Conservation (phyloP, 331 rosid genomes). For the Malus hybrid region DNA sequence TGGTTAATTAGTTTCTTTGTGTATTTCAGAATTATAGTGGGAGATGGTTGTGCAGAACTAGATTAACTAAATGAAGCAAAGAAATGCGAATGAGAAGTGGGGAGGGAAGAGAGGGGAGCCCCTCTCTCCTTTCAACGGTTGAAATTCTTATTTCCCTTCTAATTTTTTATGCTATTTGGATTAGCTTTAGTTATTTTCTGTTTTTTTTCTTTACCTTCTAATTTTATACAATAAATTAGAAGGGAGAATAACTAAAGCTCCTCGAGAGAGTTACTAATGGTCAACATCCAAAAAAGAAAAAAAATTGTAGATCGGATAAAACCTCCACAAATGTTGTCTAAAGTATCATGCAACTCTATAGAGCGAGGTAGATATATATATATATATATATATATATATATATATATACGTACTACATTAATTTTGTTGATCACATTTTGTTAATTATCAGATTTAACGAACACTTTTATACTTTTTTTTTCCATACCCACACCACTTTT, state of each 20-base stretch:
- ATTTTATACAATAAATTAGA: not conserved
- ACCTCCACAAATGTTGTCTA: no score
- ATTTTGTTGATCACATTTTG: no score
- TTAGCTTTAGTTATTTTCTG: not conserved
- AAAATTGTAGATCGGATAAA: not conserved
- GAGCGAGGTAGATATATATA: no score
- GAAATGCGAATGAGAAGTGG: slow-evolving; percentile 19
- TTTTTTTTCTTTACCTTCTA: not conserved
- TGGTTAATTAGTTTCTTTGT: not conserved
- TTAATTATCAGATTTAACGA: no score
- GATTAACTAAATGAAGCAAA: slow-evolving; percentile 15
- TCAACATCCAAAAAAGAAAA: not conserved
- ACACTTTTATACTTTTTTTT: no score
- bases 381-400: no score
- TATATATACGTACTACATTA: no score
- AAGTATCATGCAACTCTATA: no score
- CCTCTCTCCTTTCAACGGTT: not conserved
- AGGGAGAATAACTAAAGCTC: no score
- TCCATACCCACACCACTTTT: no score
- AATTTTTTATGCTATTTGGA: not conserved
- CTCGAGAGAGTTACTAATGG: not conserved
- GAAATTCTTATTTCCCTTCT: not conserved
- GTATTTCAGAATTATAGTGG: not conserved
- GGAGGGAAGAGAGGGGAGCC: slow-evolving; percentile 36
- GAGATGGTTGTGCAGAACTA: not conserved